Evolutionary conservation across 805 yeast species (phyloP).

Genomic region (Schwanniomyces vanrijiae): DNA sequence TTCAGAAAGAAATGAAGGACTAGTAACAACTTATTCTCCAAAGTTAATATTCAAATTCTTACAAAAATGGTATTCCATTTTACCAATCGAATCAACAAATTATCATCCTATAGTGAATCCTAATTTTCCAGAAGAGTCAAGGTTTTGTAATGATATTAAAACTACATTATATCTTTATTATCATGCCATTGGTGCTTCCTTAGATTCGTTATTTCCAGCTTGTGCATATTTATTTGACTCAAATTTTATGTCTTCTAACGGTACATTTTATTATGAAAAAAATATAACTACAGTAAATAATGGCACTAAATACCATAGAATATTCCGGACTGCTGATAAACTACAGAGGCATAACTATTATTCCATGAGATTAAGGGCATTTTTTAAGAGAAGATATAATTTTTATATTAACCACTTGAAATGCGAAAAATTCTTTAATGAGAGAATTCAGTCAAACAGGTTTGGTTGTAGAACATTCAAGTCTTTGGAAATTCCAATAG

Average conservation of each 20-base stretch:
- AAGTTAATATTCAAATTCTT: conserved; percentile 14
- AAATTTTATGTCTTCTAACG: conserved; percentile 16
- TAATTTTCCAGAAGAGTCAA: conserved; percentile 7
- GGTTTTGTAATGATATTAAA: conserved; percentile 13
- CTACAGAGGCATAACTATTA: conserved; percentile 26
- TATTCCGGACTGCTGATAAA: conserved; percentile 10
- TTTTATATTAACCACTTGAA: conserved; percentile 16
- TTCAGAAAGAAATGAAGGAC: conserved; percentile 10
- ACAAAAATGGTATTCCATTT: conserved; percentile 19
- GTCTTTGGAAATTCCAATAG: conserved; percentile 23
- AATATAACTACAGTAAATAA: conserved; percentile 6
- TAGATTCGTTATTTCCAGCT: conserved; percentile 23
- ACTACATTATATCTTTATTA: conserved; percentile 21
- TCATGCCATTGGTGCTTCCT: conserved; percentile 18
- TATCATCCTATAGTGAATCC: conserved; percentile 2
- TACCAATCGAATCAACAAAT: conserved; percentile 17
- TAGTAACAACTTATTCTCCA: conserved; percentile 19
- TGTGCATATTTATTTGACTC: conserved; percentile 20
- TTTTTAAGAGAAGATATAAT: conserved; percentile 17
- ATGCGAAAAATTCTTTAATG: conserved; percentile 16
- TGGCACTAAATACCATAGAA: conserved; percentile 7
- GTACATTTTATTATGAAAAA: conserved; percentile 9
- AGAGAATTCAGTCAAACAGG: conserved; percentile 10
- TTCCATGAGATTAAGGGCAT: conserved; percentile 21
- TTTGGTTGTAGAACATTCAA: conserved; percentile 12